Conservation (phyloP, 2,329 filamentous ascomycete species). For the Gremmenia infestans region DNA sequence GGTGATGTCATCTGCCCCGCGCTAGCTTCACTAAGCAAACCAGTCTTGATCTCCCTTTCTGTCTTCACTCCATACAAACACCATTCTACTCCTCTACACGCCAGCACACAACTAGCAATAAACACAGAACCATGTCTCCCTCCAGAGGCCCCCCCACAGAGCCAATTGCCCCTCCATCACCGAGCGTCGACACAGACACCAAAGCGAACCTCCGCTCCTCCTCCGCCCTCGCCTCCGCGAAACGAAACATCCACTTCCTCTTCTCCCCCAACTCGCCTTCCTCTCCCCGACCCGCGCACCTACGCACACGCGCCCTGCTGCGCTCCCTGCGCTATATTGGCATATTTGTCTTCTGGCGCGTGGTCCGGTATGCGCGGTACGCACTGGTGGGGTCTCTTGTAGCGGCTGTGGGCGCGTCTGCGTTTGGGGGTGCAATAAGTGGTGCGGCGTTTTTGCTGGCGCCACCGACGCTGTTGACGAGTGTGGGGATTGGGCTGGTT, state of each 20-base stretch:
- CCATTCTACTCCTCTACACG: too few relatives aligned
- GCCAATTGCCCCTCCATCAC: background rate
- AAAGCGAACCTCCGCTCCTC: slow-evolving; percentile 26
- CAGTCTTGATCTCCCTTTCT: too few relatives aligned
- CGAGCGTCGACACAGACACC: slow-evolving; percentile 17
- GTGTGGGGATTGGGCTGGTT: slow-evolving; percentile 23
- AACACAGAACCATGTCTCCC: slow-evolving; percentile 12
- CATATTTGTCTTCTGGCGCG: slow-evolving; percentile 31
- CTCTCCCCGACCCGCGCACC: slow-evolving; percentile 21
- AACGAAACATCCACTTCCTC: slow-evolving; percentile 28
- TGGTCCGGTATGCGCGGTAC: slow-evolving; percentile 32
- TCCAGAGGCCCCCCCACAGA: slow-evolving; percentile 11
- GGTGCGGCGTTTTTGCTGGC: slow-evolving; percentile 29
- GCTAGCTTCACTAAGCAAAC: too few relatives aligned
- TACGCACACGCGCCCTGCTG: slow-evolving; percentile 30
- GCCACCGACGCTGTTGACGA: slow-evolving; percentile 25
- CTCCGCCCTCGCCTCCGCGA: slow-evolving; percentile 23
- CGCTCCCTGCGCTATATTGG: slow-evolving; percentile 27
- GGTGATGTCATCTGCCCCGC: too few relatives aligned
- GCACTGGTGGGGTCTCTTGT: slow-evolving; percentile 26
- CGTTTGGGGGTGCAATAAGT: slow-evolving; percentile 26
- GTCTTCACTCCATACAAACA: too few relatives aligned
- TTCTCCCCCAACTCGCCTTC: slow-evolving; percentile 23
- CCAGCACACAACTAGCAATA: too few relatives aligned
- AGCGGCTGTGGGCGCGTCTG: slow-evolving; percentile 26